phyloP scores from a whole-genome alignment of 2,329 filamentous ascomycete genomes.

The Thielaviopsis musarum region DNA sequence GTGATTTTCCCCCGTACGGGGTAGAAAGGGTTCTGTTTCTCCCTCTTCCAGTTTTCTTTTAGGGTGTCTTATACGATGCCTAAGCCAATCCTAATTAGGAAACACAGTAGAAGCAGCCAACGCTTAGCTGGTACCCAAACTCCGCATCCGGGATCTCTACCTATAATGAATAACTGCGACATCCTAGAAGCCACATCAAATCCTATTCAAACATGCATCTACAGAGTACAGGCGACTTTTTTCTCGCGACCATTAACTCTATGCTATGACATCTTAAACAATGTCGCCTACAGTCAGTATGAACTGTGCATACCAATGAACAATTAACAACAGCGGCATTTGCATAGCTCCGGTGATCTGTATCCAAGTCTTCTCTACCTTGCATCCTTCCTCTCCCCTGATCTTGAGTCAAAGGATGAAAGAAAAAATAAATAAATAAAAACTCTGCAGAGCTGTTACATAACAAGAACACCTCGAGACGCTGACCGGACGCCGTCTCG shows the following conservation, averaged over 20 bases:
- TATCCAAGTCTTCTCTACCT: too few species aligned
- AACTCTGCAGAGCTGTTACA: not conserved
- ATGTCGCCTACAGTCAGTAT: too few species aligned
- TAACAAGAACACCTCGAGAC: not conserved
- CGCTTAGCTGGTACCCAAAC: not conserved
- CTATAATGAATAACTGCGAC: not conserved
- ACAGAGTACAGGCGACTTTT: not conserved
- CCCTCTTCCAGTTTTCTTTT: not conserved
- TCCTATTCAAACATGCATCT: not conserved
- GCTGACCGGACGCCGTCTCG: not conserved
- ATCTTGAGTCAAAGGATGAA: not conserved
- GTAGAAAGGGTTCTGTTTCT: not conserved
- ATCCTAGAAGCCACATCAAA: not conserved
- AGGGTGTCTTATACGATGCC: not conserved
- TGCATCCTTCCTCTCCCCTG: too few species aligned
- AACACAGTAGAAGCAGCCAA: not conserved
- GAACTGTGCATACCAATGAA: too few species aligned
- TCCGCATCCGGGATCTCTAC: conserved; percentile 2
- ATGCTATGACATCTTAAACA: too few species aligned
- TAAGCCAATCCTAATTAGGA: conserved; percentile 4
- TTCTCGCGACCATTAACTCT: too few species aligned
- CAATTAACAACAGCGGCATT: too few species aligned
- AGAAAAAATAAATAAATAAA: not conserved
- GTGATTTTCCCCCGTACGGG: not conserved
- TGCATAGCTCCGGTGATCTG: too few species aligned